phyloP scores from a whole-genome alignment of 1,284 basidiomycete species.

The Kwoniella shivajii region DNA sequence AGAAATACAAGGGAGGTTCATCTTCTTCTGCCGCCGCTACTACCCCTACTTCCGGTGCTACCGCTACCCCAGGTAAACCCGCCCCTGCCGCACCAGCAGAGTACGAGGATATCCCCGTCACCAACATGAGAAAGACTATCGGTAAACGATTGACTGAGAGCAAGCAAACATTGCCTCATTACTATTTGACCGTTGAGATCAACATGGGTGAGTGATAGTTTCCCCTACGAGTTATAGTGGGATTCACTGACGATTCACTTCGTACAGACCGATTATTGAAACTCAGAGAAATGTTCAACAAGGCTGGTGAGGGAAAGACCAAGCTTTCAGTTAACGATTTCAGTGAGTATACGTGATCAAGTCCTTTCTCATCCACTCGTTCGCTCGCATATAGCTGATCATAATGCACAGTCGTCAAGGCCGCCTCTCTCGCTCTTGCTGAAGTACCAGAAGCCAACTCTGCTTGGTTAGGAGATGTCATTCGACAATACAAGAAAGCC shows the following conservation, averaged over 20 bases:
- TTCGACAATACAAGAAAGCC: conserved; percentile 92
- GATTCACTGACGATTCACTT: not conserved
- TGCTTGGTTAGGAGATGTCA: conserved; percentile 94
- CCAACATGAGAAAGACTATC: conserved; percentile 94
- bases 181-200: conserved; percentile 93
- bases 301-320: conserved; percentile 70
- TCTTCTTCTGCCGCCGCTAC: conserved; percentile 53
- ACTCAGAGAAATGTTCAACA: conserved; percentile 93
- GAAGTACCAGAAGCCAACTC: conserved; percentile 99
- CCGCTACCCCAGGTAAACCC: conserved; percentile 49
- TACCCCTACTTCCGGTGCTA: conserved; percentile 59
- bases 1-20: conserved; percentile 70
- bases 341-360: conserved; percentile 45
- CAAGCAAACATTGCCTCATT: conserved; percentile 94
- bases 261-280: conserved; percentile 74
- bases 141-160: conserved; percentile 87
- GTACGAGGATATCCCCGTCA: conserved; percentile 88
- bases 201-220: conserved; percentile 72
- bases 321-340: conserved; percentile 99
- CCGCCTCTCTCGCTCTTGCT: conserved; percentile 80
- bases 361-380: not conserved
- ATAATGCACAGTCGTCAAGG: conserved; percentile 73
- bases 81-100: conserved; percentile 59
- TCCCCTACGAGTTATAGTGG: not conserved
- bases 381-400: not conserved